A percentile compares a stretch with the other conserved stretches of the same genome.
phyloP scores from a whole-genome alignment of 2,329 filamentous ascomycete genomes.

The Knoxdaviesia capensis region DNA sequence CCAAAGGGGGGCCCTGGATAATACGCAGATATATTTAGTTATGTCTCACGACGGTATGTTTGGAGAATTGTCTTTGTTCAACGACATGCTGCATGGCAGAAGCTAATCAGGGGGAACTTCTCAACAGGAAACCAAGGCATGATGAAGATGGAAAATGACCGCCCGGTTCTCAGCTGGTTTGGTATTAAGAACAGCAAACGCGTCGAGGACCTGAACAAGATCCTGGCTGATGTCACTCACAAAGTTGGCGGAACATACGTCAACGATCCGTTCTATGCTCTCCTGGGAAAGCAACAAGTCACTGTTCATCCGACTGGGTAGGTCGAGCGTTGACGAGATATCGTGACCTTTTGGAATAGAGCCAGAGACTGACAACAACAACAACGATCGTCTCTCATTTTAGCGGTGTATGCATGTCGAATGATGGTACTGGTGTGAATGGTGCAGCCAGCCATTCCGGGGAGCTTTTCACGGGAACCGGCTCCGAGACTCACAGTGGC shows the following conservation, averaged over 20 bases:
- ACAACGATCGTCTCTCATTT: neutral
- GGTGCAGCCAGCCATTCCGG: constrained; percentile 43
- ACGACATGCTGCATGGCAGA: neutral
- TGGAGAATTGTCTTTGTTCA: constrained; percentile 4
- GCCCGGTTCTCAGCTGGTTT: constrained; percentile 36
- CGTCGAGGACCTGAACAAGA: constrained; percentile 27
- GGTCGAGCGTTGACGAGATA: constrained; percentile 7
- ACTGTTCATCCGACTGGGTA: constrained; percentile 47
- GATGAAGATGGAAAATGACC: constrained; percentile 36
- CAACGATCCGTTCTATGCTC: constrained; percentile 34
- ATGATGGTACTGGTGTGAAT: constrained; percentile 30
- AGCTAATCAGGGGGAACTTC: neutral
- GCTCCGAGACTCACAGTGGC: constrained; percentile 29
- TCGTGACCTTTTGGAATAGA: constrained; percentile 1
- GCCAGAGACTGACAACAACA: neutral
- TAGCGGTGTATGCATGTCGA: constrained; percentile 41
- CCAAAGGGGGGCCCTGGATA: constrained; percentile 31
- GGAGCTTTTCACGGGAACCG: constrained; percentile 33
- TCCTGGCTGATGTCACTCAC: constrained; percentile 32
- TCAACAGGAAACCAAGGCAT: constrained; percentile 32
- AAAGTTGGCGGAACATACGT: constrained; percentile 40
- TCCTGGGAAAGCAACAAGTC: constrained; percentile 34
- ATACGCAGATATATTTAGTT: constrained; percentile 42
- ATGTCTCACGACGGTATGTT: constrained; percentile 42
- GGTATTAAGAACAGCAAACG: constrained; percentile 36